A percentile compares a stretch with the other conserved stretches of the same genome.
Conservation (phyloP, 805 yeast genomes). For the Wickerhamiella parazyma region DNA sequence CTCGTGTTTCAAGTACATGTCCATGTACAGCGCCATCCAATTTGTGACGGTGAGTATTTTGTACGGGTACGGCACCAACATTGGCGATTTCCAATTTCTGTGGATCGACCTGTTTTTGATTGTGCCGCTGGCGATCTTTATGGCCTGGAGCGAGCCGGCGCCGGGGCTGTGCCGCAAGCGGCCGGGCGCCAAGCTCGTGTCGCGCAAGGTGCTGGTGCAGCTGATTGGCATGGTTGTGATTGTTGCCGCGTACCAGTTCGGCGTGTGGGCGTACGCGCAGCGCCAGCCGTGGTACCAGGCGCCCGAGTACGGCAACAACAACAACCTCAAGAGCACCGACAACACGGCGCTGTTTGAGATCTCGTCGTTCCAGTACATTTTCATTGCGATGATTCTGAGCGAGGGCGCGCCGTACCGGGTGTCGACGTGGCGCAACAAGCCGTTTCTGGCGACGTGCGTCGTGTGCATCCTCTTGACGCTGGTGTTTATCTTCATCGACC, state of each 20-base stretch:
- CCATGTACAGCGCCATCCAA: conserved; percentile 91
- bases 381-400: conserved; percentile 70
- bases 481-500: conserved; percentile 37
- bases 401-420: conserved; percentile 91
- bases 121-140: conserved; percentile 83
- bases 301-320: conserved; percentile 72
- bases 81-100: conserved; percentile 93
- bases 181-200: conserved; percentile 88
- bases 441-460: conserved; percentile 53
- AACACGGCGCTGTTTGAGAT: conserved; percentile 73
- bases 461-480: conserved; percentile 39
- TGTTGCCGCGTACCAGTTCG: conserved; percentile 48
- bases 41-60: conserved; percentile 75
- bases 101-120: conserved; percentile 86
- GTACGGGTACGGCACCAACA: conserved; percentile 76
- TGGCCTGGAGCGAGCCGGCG: conserved; percentile 94
- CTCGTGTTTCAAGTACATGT: conserved; percentile 96
- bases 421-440: conserved; percentile 47
- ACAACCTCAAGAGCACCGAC: conserved; percentile 73
- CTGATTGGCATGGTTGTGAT: conserved; percentile 63
- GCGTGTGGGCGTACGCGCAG: conserved; percentile 49
- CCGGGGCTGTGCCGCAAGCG: conserved; percentile 46
- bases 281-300: conserved; percentile 58
- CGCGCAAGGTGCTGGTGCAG: conserved; percentile 76
- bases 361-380: conserved; percentile 79